A percentile compares a stretch with the other conserved stretches of the same genome.
phyloP scores from a whole-genome alignment of 1,139 yeast genomes.

The Geotrichum australiense region DNA sequence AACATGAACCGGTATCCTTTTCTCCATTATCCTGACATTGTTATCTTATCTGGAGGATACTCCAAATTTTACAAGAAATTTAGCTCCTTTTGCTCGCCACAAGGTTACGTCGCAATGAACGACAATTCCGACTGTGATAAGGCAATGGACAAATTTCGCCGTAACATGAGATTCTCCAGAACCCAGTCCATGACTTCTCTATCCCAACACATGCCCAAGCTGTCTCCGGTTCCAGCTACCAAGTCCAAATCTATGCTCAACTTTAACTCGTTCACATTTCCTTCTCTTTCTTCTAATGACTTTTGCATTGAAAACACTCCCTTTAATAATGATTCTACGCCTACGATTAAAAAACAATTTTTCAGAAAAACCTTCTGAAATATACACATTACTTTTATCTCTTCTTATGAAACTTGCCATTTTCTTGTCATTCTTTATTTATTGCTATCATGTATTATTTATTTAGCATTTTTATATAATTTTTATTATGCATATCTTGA shows the following conservation, averaged over 20 bases:
- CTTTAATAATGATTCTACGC: slow-evolving; percentile 9
- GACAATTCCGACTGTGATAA: slow-evolving; percentile 70
- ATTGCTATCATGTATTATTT: slow-evolving; percentile 1
- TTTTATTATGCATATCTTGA: slow-evolving; percentile 6
- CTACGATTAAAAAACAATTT: not conserved
- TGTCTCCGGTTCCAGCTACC: slow-evolving; percentile 4
- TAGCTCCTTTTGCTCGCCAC: slow-evolving; percentile 58
- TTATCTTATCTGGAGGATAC: slow-evolving; percentile 88
- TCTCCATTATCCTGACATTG: slow-evolving; percentile 79
- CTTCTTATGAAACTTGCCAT: slow-evolving; percentile 5
- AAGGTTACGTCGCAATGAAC: slow-evolving; percentile 80
- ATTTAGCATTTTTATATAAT: slow-evolving; percentile 14
- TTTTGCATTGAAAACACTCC: slow-evolving; percentile 7
- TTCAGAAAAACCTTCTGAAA: not conserved
- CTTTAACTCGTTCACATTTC: slow-evolving; percentile 4
- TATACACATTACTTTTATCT: not conserved
- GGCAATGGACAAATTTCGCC: slow-evolving; percentile 63
- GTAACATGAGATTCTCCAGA: slow-evolving; percentile 21
- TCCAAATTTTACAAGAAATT: slow-evolving; percentile 59
- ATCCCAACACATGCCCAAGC: not conserved
- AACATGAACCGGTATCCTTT: slow-evolving; percentile 74
- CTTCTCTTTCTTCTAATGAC: not conserved
- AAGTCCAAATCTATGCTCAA: slow-evolving; percentile 6
- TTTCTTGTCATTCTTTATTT: slow-evolving; percentile 7
- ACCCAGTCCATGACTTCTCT: slow-evolving; percentile 9